Evolutionary conservation across 164 flowering plant species (phyloP), one percentile per base, ranked within the genome.

Genomic region (Cinnamomum chago): DNA sequence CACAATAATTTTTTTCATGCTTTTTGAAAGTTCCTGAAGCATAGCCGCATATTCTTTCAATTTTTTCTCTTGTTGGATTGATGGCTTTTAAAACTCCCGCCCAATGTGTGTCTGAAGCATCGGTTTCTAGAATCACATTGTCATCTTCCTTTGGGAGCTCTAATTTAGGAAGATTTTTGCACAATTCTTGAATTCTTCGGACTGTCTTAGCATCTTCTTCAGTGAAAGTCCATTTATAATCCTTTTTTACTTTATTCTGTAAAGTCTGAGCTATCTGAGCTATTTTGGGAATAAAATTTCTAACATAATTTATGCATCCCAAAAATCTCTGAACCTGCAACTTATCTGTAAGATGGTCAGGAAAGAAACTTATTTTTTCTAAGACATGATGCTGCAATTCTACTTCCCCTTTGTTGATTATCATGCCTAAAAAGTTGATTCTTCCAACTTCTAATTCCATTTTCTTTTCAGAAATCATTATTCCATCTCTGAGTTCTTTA

Each of bases 181-280:
- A 17, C 0, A 15, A n/a, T 1, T 1, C 0, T 18, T 14, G 17
- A 0, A 58, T 12, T n/a, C 3, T 58, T 3, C 1, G 1, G 3
- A 58, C n/a, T 0, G 0, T 1, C 0, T 58, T 1, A 0, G 2
- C 4, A 6, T 58, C 62, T 15, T 58, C 17, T 58, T 58, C n/a
- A 18, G 62, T 17, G 2, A 17, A 18, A 0, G 0, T 3, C 20
- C 20, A 58, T 18, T 58, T 15, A 0, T 58, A 58, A 3, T 58
- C 13, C 1, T 58, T 58, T 58, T 58, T 17, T 0, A 58, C 20
- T 0, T 58, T 58, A 3, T 6, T 58, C 0, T 17, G 17, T 18
- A 58, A n/a, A 0, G 20, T n/a, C 1, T 58, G 17, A 0, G 62
- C 1, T 0, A 58, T 15, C 14, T 17, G 5, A 0, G 62, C 62